phyloP scores from a whole-genome alignment of 371 early-diverging fungal genomes.

The Globomyces sp. region DNA sequence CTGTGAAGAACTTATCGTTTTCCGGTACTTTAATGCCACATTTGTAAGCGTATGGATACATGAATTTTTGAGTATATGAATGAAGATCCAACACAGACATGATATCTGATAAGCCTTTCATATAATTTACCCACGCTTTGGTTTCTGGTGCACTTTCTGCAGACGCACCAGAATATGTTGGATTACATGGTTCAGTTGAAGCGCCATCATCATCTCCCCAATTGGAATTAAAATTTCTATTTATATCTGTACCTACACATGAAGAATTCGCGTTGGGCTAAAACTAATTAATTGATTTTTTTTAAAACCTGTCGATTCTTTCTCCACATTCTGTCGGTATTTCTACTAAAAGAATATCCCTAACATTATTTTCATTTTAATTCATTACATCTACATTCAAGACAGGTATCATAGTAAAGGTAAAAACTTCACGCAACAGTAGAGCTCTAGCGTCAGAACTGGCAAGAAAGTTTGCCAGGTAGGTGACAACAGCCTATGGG shows the following conservation, averaged over 20 bases:
- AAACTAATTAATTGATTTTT: no score
- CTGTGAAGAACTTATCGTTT: not conserved
- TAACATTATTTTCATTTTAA: no score
- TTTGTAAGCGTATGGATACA: not conserved
- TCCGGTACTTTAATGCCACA: not conserved
- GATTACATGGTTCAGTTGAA: slow-evolving; percentile 3
- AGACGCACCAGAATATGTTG: slow-evolving; percentile 18
- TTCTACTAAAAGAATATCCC: slow-evolving; percentile 29
- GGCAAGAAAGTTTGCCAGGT: slow-evolving; percentile 24
- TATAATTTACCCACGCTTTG: slow-evolving; percentile 44
- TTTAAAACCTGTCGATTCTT: slow-evolving; percentile 26
- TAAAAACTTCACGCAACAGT: slow-evolving; percentile 16
- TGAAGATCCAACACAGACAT: slow-evolving; percentile 55
- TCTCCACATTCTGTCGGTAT: slow-evolving; percentile 35
- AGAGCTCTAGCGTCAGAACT: slow-evolving; percentile 11
- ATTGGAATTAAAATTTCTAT: slow-evolving; percentile 10
- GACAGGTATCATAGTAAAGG: slow-evolving; percentile 29
- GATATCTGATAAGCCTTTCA: slow-evolving; percentile 27
- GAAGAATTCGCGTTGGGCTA: slow-evolving; percentile 3
- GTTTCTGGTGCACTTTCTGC: slow-evolving; percentile 30
- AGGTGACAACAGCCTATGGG: slow-evolving; percentile 23
- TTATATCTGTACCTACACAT: slow-evolving; percentile 7
- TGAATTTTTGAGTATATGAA: slow-evolving; percentile 10
- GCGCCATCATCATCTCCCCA: not conserved
- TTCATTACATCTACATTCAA: slow-evolving; percentile 25